Evolutionary conservation across 768 basidiomycete genomes (phyloP), one percentile per base, ranked within the genome.

Genomic region (Leccinum subtestaceum): DNA sequence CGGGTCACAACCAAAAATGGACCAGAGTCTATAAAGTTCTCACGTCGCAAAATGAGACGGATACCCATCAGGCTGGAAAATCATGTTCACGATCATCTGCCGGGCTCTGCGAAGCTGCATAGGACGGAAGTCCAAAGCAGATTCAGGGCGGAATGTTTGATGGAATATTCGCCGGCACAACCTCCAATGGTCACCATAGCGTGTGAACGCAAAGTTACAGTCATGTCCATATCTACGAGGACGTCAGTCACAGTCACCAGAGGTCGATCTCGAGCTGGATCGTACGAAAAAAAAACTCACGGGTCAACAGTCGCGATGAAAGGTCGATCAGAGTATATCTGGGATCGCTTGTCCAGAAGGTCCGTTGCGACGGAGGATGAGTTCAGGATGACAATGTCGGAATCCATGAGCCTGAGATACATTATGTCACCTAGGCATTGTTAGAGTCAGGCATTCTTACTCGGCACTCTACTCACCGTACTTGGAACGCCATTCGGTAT

Each of bases 371-470:
- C 75, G 55, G 76, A 75, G 21, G 67, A 65, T 25, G 74, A 72
- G 64, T 80, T 83, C 45, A 84, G 60, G 43, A 84, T 64, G 23
- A 84, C 65, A 32, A 76, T 70, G 13, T 68, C 69, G n/a, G 74
- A 71, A 59, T 79, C 81, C 63, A 79, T 77, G 23, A 80, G 69
- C 21, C 74, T 73, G 55, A 80, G 77, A 13, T 79, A 79, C 27
- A 84, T 76, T 5, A 84, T 62, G 0, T 76, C 68, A 47, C 79
- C 77, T 79, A 32, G 15, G 15, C 48, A 15, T 19, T n/a, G 4
- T 17, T 11, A 31, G n/a, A 32, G 32, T 29, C 15, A 40, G 15
- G 15, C 8, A 32, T 54, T 13, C 27, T 27, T 21, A 31, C 15
- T 27, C 5, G 10, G 34, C 11, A 11, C 25, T 23, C 3, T 7